Base-by-base conservation (phyloP, 129 eudicot species). In the Helianthus annuus region DNA sequence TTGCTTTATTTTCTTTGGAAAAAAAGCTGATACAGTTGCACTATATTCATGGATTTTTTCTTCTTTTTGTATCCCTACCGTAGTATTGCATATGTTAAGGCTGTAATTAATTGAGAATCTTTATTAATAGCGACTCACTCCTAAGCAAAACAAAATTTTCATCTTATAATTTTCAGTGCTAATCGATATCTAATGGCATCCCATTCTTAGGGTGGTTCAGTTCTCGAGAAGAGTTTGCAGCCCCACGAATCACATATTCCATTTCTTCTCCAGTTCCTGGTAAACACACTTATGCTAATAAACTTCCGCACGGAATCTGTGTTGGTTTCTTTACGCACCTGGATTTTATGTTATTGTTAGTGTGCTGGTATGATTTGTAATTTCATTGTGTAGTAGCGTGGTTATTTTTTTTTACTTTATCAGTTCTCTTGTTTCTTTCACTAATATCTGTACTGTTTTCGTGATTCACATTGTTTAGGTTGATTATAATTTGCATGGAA, bases 201-300 rank as follows among this genome's bases (percentile, higher is more conserved):
- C 53, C 17, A 13, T 61, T 48, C 71, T 68, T 85, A 95, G 99
- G 82, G 81, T 66, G 97, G 97, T 76, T 86, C 88, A 68, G 78
- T 95, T 70, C 76, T 90, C 19, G 94, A 84, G 59, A 95, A 84
- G 81, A 68, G 82, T 72, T 77, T 95, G 74, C 97, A 95, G 84
- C 99, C 99, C 10, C 85, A 90, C 67, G 99, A 95, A 80, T 90
- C 99, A 69, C 99, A 95, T 75, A 88, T 95, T 65, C 99, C 99
- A 10, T 95, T 82, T 75, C 94, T 95, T 77, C 96, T 95, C 38
- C 99, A 95, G 81, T 95, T 90, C 78, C 81, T 90, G 96, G 99
- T 90, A 83, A 64, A 63, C 59, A 66, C 38, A 49, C 52, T 70
- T 42, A 68, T 11, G 24, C 71, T 69, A 9, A 42, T 66, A 78